A percentile compares a stretch with the other conserved stretches of the same genome.
phyloP scores from a whole-genome alignment of 2,329 filamentous ascomycete genomes.

The Penicillium expansum region DNA sequence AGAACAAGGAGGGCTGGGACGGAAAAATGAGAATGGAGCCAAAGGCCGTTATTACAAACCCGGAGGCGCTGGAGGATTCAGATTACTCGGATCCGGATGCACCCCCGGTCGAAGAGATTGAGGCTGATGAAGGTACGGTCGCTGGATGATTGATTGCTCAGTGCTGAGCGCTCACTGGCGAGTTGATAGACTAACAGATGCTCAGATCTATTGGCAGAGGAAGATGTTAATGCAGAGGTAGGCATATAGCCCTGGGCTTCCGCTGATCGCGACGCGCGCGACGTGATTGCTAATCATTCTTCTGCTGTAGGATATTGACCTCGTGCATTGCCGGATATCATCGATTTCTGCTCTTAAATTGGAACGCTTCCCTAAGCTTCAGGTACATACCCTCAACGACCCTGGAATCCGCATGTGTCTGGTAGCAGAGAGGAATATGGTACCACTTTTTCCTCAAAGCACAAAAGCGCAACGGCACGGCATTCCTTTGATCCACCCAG shows the following conservation, averaged over 20 bases:
- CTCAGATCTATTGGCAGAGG: slow-evolving; percentile 59
- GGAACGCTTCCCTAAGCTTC: slow-evolving; percentile 74
- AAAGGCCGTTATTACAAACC: slow-evolving; percentile 67
- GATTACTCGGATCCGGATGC: slow-evolving; percentile 75
- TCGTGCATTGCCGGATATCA: slow-evolving; percentile 79
- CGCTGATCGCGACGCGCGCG: background rate
- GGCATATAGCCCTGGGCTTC: slow-evolving; percentile 5
- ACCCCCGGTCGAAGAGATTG: slow-evolving; percentile 69
- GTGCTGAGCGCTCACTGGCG: background rate
- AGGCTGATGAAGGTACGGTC: slow-evolving; percentile 71
- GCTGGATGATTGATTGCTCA: background rate
- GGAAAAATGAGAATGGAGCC: slow-evolving; percentile 59
- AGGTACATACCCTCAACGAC: slow-evolving; percentile 42
- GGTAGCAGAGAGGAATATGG: background rate
- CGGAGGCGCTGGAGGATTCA: slow-evolving; percentile 77
- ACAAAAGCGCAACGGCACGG: background rate
- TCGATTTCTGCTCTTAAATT: slow-evolving; percentile 77
- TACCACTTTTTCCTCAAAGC: background rate
- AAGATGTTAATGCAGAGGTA: slow-evolving; percentile 55
- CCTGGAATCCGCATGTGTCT: background rate
- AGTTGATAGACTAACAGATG: slow-evolving; percentile 9
- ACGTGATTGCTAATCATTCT: slow-evolving; percentile 14
- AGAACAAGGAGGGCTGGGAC: slow-evolving; percentile 47
- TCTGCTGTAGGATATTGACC: slow-evolving; percentile 69
- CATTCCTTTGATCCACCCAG: background rate